Conservation (phyloP, 73 alveolate genomes). For the Tetrahymena borealis region DNA sequence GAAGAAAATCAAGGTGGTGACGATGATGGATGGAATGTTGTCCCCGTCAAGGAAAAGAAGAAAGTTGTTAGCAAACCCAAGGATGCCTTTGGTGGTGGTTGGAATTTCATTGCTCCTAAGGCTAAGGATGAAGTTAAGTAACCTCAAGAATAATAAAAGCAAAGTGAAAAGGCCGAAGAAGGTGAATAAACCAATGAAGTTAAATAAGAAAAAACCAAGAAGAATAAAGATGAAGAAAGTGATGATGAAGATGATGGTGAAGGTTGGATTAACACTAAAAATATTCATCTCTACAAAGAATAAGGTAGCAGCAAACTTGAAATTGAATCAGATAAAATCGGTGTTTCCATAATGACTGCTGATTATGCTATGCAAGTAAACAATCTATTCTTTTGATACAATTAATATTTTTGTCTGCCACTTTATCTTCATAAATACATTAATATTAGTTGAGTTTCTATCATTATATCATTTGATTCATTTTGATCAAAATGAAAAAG, state of each 20-base stretch:
- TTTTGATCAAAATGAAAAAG: too few species aligned
- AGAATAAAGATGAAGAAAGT: slow-evolving; percentile 2
- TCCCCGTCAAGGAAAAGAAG: neutral
- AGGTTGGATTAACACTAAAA: slow-evolving; percentile 36
- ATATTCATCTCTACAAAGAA: slow-evolving; percentile 1
- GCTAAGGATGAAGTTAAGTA: neutral
- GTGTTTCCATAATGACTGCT: slow-evolving; percentile 24
- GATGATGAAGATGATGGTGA: slow-evolving; percentile 38
- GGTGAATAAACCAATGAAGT: slow-evolving; percentile 3
- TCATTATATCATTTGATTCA: too few species aligned
- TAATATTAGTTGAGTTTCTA: too few species aligned
- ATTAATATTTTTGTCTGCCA: neutral
- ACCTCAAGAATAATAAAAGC: neutral
- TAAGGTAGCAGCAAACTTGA: neutral
- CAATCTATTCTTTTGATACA: neutral
- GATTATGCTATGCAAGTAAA: slow-evolving; percentile 42
- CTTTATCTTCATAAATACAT: too few species aligned
- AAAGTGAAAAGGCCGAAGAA: neutral
- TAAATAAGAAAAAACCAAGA: neutral
- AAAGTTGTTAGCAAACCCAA: neutral
- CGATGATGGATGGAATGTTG: slow-evolving; percentile 40
- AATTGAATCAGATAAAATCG: neutral
- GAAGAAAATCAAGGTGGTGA: slow-evolving; percentile 14
- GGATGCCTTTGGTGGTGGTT: neutral
- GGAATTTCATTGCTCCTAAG: slow-evolving; percentile 17